Conservation (phyloP, 2,329 filamentous ascomycete species). For the Talaromyces sp. region DNA sequence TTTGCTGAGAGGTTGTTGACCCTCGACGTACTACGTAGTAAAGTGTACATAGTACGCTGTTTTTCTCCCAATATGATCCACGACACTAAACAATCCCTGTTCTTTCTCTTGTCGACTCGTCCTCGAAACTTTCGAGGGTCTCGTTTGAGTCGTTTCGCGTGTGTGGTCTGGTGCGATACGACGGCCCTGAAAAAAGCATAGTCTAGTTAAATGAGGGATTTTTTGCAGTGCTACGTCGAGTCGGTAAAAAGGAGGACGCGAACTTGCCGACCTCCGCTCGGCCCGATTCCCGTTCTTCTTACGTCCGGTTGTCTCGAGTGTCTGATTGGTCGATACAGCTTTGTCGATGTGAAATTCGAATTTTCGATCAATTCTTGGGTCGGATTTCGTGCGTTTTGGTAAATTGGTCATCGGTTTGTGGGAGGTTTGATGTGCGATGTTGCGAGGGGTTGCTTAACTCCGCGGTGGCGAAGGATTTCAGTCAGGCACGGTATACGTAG, state of each 20-base stretch:
- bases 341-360: too few relatives aligned
- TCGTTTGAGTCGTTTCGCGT: neutral
- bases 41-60: neutral
- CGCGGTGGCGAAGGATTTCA: neutral
- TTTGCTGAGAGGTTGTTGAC: too few relatives aligned
- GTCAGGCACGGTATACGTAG: too few relatives aligned
- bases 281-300: neutral
- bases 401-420: neutral
- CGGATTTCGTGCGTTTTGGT: neutral
- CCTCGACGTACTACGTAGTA: neutral
- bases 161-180: neutral
- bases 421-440: neutral
- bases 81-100: neutral
- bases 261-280: slow-evolving; percentile 1
- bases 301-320: neutral
- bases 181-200: neutral
- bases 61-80: neutral
- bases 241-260: neutral
- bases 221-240: too few relatives aligned
- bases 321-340: neutral
- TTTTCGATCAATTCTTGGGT: too few relatives aligned
- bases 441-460: neutral
- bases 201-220: neutral
- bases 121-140: neutral
- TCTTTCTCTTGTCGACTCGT: neutral